These are phyloP conservation scores for Leptographium lundbergii DNA, from an alignment of 2,329 filamentous ascomycete genomes.

Conservation along the genomic window DNA sequence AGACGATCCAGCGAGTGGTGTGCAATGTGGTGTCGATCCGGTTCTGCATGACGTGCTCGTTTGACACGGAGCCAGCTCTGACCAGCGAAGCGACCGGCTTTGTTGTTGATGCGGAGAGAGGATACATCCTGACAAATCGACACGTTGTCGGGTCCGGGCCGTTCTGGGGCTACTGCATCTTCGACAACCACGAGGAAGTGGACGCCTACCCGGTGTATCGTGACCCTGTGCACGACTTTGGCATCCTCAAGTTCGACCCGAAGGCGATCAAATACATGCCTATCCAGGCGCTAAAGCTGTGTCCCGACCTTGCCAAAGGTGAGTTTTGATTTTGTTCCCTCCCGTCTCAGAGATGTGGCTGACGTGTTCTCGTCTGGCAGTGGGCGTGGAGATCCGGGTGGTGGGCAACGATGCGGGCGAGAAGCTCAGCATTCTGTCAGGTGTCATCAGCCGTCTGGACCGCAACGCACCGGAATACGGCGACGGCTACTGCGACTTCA, in stretches of 20 bases:
- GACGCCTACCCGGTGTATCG: constrained; percentile 95
- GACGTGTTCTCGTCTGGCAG: constrained; percentile 21
- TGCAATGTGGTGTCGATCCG: constrained; percentile 96
- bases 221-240: constrained; percentile 96
- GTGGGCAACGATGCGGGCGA: constrained; percentile 98
- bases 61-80: constrained; percentile 90
- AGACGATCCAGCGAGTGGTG: constrained; percentile 86
- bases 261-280: constrained; percentile 97
- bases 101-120: constrained; percentile 86
- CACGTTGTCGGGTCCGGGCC: constrained; percentile 93
- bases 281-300: constrained; percentile 63
- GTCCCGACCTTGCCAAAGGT: constrained; percentile 72
- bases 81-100: constrained; percentile 96
- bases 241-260: constrained; percentile 90
- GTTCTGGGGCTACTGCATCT: constrained; percentile 97
- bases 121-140: constrained; percentile 73
- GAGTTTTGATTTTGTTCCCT: constrained; percentile 2
- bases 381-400: constrained; percentile 89
- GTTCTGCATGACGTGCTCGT: constrained; percentile 95
- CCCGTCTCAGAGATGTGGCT: not conserved
- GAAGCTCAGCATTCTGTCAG: constrained; percentile 94
- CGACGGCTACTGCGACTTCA: constrained; percentile 97
- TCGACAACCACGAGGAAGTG: constrained; percentile 96
- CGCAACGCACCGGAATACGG: constrained; percentile 96
- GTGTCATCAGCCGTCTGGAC: constrained; percentile 91